Evolutionary conservation across 257 asterid species (phyloP).

Genomic region (Jacaranda mimosifolia): DNA sequence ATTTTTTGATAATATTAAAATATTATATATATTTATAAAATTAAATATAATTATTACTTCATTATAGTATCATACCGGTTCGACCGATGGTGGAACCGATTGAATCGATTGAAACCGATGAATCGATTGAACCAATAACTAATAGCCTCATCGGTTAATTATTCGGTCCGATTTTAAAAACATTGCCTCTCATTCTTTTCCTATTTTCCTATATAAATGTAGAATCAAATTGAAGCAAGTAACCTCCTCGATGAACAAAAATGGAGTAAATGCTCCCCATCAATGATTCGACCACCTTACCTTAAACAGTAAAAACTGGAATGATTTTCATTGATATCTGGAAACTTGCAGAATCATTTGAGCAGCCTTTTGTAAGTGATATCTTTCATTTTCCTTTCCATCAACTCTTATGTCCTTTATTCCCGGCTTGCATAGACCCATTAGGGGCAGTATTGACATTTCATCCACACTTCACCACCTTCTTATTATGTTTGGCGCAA

Average conservation of each 20-base stretch:
- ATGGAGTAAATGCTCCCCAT: background rate
- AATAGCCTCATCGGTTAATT: no score
- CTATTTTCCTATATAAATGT: background rate
- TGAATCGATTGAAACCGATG: no score
- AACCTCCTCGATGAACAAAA: background rate
- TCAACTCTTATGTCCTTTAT: conserved; percentile 4
- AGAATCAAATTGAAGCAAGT: background rate
- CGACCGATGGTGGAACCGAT: no score
- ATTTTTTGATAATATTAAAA: no score
- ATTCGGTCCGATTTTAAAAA: no score
- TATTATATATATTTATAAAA: no score
- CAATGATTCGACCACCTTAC: background rate
- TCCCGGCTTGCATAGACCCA: background rate
- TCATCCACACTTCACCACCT: conserved; percentile 21
- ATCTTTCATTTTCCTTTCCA: conserved; percentile 5
- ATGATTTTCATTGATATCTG: background rate
- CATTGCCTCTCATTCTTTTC: no score
- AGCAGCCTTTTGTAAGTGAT: background rate
- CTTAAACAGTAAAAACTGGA: background rate
- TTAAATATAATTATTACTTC: no score
- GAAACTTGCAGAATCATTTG: background rate
- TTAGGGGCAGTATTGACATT: conserved; percentile 32
- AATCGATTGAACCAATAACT: no score
- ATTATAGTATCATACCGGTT: no score
- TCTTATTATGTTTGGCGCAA: conserved; percentile 22